Evolutionary conservation across 2,329 filamentous ascomycete species (phyloP).

Genomic region (Pseudopithomyces chartarum): DNA sequence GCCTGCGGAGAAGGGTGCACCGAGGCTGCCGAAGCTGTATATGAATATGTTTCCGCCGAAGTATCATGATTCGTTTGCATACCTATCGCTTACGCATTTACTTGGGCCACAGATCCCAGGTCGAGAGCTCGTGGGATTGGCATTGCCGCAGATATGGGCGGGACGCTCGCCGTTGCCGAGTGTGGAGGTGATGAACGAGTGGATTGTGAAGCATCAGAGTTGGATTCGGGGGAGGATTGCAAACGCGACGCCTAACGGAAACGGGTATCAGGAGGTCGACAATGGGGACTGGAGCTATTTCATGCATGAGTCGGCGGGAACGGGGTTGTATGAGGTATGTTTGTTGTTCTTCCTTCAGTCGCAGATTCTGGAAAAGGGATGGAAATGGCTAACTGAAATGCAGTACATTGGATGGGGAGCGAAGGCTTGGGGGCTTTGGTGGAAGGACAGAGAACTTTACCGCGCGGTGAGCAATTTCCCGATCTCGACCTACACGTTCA

Average conservation of each 20-base stretch:
- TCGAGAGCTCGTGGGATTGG: constrained; percentile 52
- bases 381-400: no score
- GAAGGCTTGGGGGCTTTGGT: constrained; percentile 51
- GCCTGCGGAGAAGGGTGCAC: constrained; percentile 24
- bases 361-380: no score
- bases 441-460: constrained; percentile 45
- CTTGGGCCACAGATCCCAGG: constrained; percentile 30
- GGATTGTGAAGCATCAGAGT: constrained; percentile 16
- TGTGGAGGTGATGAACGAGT: constrained; percentile 34
- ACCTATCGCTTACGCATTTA: constrained; percentile 46
- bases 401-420: constrained; percentile 48
- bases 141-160: constrained; percentile 52
- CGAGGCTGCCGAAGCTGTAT: constrained; percentile 47
- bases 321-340: constrained; percentile 40
- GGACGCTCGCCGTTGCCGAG: constrained; percentile 47
- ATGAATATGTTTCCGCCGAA: constrained; percentile 53
- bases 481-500: constrained; percentile 47
- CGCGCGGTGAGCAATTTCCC: constrained; percentile 48
- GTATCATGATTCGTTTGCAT: constrained; percentile 52
- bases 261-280: constrained; percentile 15
- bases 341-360: no score
- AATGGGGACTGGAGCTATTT: constrained; percentile 43
- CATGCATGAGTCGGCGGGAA: constrained; percentile 51
- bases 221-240: constrained; percentile 41
- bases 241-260: constrained; percentile 38